Percentiles rank a stretch among this genome's conserved stretches.
phyloP scores from a whole-genome alignment of 1,284 basidiomycete genomes.

The Phellopilus nigrolimitatus region DNA sequence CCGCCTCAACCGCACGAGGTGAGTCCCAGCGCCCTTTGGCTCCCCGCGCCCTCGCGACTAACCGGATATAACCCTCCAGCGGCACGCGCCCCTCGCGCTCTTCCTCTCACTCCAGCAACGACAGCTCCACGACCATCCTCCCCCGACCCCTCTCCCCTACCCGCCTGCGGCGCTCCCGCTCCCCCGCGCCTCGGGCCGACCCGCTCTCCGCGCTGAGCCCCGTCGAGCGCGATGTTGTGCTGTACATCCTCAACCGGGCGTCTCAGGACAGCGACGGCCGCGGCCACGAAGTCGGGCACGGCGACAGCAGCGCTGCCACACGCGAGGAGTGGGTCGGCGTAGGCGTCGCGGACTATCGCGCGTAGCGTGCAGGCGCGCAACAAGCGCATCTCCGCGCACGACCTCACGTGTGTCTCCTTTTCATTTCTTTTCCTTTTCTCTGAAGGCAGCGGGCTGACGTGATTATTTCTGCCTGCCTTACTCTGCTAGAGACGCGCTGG shows the following conservation, averaged over 20 bases:
- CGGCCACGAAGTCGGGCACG: neutral
- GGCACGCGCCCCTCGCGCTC: too few relatives aligned
- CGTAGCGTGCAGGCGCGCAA: neutral
- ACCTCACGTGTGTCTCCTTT: conserved; percentile 20
- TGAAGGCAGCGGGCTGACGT: neutral
- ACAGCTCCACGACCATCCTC: too few relatives aligned
- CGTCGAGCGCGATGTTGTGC: conserved; percentile 4
- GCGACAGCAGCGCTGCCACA: neutral
- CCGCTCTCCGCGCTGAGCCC: conserved; percentile 2
- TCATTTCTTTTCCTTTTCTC: neutral
- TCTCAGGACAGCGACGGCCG: neutral
- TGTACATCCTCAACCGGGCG: conserved; percentile 4
- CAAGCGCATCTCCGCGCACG: neutral
- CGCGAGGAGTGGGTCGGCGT: neutral
- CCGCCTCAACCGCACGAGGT: too few relatives aligned
- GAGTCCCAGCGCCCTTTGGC: too few relatives aligned
- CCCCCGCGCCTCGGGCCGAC: neutral
- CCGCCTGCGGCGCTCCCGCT: neutral
- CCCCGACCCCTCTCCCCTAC: neutral
- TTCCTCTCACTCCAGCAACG: too few relatives aligned
- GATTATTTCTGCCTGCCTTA: too few relatives aligned
- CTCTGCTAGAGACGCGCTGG: conserved; percentile 26
- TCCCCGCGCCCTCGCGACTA: too few relatives aligned
- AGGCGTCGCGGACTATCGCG: neutral
- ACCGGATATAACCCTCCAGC: too few relatives aligned